phyloP scores from a whole-genome alignment of 2,329 filamentous ascomycete genomes.

The Thielaviopsis musarum region DNA sequence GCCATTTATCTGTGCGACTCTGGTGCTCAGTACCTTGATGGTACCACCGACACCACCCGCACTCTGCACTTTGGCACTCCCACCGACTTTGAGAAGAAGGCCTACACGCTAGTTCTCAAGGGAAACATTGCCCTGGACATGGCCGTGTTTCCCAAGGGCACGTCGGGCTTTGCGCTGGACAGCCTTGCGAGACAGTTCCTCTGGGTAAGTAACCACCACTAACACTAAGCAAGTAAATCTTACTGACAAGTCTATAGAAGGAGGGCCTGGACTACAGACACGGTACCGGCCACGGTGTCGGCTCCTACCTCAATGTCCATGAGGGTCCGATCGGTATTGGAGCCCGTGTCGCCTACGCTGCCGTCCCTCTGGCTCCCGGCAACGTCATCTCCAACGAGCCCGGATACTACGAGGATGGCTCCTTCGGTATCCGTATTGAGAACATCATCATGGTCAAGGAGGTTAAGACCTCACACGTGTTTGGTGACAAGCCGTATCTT shows the following conservation, averaged over 20 bases:
- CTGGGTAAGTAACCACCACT: conserved; percentile 52
- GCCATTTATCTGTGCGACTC: conserved; percentile 92
- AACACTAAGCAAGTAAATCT: background rate
- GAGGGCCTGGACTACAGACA: conserved; percentile 89
- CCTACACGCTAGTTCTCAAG: conserved; percentile 89
- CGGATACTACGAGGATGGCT: conserved; percentile 91
- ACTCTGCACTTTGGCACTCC: conserved; percentile 85
- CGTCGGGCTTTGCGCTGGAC: conserved; percentile 84
- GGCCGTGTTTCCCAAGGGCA: conserved; percentile 84
- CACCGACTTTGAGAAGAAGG: conserved; percentile 64
- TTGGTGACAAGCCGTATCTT: conserved; percentile 85
- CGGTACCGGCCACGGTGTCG: conserved; percentile 89
- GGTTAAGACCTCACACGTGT: conserved; percentile 69
- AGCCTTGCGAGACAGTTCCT: conserved; percentile 75
- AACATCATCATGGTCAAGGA: conserved; percentile 87
- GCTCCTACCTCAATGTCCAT: conserved; percentile 90
- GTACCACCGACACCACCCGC: conserved; percentile 88
- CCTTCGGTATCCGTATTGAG: conserved; percentile 90
- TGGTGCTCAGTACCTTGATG: conserved; percentile 88
- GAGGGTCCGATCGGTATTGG: conserved; percentile 95
- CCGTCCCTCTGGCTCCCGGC: conserved; percentile 75
- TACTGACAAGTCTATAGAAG: conserved; percentile 22
- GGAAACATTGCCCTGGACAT: conserved; percentile 80
- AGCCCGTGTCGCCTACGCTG: conserved; percentile 76
- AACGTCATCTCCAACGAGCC: conserved; percentile 95